Evolutionary conservation across 1,139 yeast genomes (phyloP).

Genomic region (Lodderomyces beijingensis): DNA sequence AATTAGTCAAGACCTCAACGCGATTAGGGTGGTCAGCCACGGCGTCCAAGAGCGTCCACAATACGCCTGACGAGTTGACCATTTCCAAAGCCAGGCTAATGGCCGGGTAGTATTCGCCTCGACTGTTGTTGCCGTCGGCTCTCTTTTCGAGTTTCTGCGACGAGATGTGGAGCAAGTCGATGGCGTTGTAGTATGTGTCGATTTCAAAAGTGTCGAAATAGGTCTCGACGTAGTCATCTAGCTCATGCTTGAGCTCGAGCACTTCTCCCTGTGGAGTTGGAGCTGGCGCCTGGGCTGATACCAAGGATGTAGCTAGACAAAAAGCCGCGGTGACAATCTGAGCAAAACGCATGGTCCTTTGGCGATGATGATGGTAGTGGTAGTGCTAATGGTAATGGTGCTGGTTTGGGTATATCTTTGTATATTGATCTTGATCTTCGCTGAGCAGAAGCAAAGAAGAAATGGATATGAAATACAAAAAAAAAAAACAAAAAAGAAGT

Average conservation of each 20-base stretch:
- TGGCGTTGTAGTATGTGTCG: constrained; percentile 10
- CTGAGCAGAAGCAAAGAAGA: too few species aligned
- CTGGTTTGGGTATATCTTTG: too few species aligned
- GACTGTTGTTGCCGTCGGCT: constrained; percentile 16
- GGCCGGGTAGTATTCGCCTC: constrained; percentile 10
- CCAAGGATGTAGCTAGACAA: constrained; percentile 8
- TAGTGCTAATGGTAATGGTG: too few species aligned
- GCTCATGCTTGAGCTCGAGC: constrained; percentile 15
- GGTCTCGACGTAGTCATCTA: constrained; percentile 14
- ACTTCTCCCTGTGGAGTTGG: constrained; percentile 18
- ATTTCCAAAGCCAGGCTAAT: constrained; percentile 21
- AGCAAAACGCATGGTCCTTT: constrained; percentile 4
- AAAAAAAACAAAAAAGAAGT: constrained; percentile 1
- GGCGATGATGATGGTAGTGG: too few species aligned
- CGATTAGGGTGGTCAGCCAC: constrained; percentile 30
- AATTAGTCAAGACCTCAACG: constrained; percentile 27
- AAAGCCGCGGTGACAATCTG: constrained; percentile 6
- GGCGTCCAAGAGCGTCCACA: constrained; percentile 34
- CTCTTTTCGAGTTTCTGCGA: constrained; percentile 1
- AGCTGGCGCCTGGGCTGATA: constrained; percentile 15
- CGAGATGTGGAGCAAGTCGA: constrained; percentile 8
- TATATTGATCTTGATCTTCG: too few species aligned
- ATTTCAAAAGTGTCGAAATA: constrained; percentile 14
- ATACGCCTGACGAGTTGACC: constrained; percentile 35
- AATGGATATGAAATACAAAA: neutral